Evolutionary conservation across 305 asterid genomes (phyloP).

Genomic region (Euphrasia arctica): DNA sequence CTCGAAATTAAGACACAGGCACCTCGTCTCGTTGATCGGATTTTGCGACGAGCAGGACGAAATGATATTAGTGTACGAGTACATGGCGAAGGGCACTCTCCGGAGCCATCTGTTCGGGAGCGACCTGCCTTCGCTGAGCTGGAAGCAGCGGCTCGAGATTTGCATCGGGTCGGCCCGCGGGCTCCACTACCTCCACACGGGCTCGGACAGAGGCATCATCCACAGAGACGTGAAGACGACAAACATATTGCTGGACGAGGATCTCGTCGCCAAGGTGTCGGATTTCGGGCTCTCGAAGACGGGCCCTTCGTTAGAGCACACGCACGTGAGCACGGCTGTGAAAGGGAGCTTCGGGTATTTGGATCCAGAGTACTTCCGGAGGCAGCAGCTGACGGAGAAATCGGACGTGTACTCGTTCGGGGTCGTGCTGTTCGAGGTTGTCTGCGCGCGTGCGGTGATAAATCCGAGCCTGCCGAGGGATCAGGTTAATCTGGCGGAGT

Average conservation of each 20-base stretch:
- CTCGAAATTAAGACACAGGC: conserved; percentile 79
- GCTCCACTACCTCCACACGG: conserved; percentile 86
- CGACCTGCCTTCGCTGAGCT: conserved; percentile 57
- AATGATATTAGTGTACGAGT: conserved; percentile 91
- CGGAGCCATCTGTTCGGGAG: conserved; percentile 79
- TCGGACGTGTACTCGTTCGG: conserved; percentile 91
- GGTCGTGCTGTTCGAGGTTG: conserved; percentile 75
- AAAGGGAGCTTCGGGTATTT: conserved; percentile 88
- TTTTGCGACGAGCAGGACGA: conserved; percentile 86
- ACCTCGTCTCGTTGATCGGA: conserved; percentile 85
- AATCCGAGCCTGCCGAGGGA: conserved; percentile 80
- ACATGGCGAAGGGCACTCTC: conserved; percentile 84
- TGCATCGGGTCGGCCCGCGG: conserved; percentile 92
- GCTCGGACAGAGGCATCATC: conserved; percentile 81
- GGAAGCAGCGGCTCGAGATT: conserved; percentile 79
- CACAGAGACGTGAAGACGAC: conserved; percentile 93
- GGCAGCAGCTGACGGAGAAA: conserved; percentile 76
- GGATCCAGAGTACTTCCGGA: conserved; percentile 75
- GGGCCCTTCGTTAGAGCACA: conserved; percentile 86
- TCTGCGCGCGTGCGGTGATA: conserved; percentile 76
- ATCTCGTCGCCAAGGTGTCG: conserved; percentile 80
- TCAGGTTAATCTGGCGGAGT: conserved; percentile 88
- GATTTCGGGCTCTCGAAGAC: conserved; percentile 91
- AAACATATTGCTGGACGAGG: conserved; percentile 72
- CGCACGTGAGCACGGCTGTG: conserved; percentile 92